Base-by-base conservation (phyloP, 164 flowering plant species). In the Euptelea pleiosperma region DNA sequence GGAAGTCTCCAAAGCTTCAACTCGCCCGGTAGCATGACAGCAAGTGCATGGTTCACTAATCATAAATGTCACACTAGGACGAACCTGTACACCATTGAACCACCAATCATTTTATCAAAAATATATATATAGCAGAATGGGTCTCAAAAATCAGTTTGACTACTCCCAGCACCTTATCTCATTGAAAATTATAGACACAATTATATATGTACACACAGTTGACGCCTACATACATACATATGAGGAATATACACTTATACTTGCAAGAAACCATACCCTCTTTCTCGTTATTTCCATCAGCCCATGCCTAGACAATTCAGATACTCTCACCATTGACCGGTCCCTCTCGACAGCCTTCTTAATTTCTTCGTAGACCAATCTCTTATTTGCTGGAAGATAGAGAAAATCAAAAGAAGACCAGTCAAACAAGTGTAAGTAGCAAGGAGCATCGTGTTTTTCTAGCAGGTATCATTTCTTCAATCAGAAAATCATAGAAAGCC, bases 281-380 rank as follows among this genome's bases (percentile, higher is more conserved):
- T 93, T 89, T 72, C 98, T 83, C 24, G 97, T 93, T 60, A 93
- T 93, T 73, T 93, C 97, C 98, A 93, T 93, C 33, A 93, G 80
- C 52, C 97, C 98, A 70, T 84, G 83, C 69, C 77, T 82, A n/a
- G 98, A 93, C 54, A 93, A 65, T 64, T 93, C 98, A 49, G 91
- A 87, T 55, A 89, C 86, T 60, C 71, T 86, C 58, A 93, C 94
- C 61, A 63, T 66, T 52, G 98, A 93, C 43, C 91, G 72, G 71
- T 89, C 96, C 63, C 83, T 82, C 65, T 81, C 92, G 42, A 93
- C 97, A 46, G 97, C 91, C 67, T 81, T 87, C 67, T 84, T 89
- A 33, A 87, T 78, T 78, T 89, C 92, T 76, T 93, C 94, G 65
- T 93, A 93, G 22, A 93, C 92, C 56, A 87, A 61, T 73, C 96